Percentiles rank a stretch among this genome's conserved stretches.
Evolutionary conservation across 345 rosid genomes (phyloP).

Genomic region (Citrus sp.): DNA sequence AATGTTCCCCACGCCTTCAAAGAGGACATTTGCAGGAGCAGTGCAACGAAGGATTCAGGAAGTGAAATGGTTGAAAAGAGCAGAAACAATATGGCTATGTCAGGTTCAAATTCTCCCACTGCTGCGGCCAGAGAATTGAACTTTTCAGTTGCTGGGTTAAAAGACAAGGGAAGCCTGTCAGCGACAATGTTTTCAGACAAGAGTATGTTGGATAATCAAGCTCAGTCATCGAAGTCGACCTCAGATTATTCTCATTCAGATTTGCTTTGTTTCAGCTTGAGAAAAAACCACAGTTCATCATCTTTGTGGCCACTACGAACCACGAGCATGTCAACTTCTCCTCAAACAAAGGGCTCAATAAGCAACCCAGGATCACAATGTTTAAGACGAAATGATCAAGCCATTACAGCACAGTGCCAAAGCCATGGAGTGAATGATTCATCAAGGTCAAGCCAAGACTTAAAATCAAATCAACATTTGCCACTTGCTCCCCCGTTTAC

Average conservation of each 20-base stretch:
- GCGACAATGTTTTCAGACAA: neutral
- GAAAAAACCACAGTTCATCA: neutral
- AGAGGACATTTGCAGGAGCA: neutral
- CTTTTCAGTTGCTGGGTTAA: conserved; percentile 6
- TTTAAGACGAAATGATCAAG: conserved; percentile 2
- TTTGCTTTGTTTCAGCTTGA: conserved; percentile 1
- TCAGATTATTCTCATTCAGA: neutral
- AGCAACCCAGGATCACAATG: neutral
- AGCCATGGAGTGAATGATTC: conserved; percentile 1
- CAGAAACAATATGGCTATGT: neutral
- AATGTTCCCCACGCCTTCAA: neutral
- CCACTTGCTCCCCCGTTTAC: conserved; percentile 18
- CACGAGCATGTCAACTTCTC: conserved; percentile 5
- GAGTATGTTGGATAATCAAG: neutral
- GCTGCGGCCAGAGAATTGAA: conserved; percentile 1
- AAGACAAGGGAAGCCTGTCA: neutral
- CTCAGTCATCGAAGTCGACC: neutral
- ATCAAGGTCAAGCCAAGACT: neutral
- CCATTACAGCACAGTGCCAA: conserved; percentile 1
- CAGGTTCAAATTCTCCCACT: neutral
- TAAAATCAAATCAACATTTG: conserved; percentile 12
- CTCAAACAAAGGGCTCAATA: neutral
- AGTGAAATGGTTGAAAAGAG: conserved; percentile 4
- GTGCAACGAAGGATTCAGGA: neutral
- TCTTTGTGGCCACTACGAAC: conserved; percentile 6